Conservation (phyloP, 169 alveolate genomes). For the Eimeria tenella region DNA sequence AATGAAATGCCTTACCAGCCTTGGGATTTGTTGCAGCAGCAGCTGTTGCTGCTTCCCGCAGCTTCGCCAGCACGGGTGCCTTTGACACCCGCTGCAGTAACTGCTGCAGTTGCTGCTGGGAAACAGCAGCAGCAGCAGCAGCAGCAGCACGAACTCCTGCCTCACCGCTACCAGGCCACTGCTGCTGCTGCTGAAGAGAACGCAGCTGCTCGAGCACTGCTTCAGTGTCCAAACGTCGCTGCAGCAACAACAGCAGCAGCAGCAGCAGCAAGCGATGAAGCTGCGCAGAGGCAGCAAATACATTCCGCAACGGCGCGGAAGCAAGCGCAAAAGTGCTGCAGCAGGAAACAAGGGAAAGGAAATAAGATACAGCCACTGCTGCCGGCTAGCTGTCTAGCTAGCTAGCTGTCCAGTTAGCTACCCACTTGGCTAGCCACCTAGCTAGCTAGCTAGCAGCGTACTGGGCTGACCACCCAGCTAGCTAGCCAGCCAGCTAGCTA, state of each 20-base stretch:
- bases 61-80: conserved; percentile 15
- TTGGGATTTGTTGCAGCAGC: not conserved
- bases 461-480: too few relatives aligned
- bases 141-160: not conserved
- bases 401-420: too few relatives aligned
- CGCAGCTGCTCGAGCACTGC: not conserved
- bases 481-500: too few relatives aligned
- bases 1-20: not conserved
- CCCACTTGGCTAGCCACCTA: too few relatives aligned
- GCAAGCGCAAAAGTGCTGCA: too few relatives aligned
- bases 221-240: not conserved
- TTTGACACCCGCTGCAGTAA: conserved; percentile 8
- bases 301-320: too few relatives aligned
- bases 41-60: not conserved
- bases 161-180: not conserved
- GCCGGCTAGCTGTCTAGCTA: too few relatives aligned
- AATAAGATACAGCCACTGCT: not conserved
- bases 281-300: not conserved
- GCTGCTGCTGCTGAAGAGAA: not conserved
- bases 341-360: not conserved
- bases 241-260: conserved; percentile 8
- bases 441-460: too few relatives aligned
- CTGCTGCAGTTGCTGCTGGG: not conserved
- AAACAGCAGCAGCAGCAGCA: not conserved
- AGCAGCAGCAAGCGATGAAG: not conserved